Percentiles rank a stretch among this genome's conserved stretches.
phyloP scores from a whole-genome alignment of 495 filamentous ascomycete genomes.

The Penicillium argentinense region DNA sequence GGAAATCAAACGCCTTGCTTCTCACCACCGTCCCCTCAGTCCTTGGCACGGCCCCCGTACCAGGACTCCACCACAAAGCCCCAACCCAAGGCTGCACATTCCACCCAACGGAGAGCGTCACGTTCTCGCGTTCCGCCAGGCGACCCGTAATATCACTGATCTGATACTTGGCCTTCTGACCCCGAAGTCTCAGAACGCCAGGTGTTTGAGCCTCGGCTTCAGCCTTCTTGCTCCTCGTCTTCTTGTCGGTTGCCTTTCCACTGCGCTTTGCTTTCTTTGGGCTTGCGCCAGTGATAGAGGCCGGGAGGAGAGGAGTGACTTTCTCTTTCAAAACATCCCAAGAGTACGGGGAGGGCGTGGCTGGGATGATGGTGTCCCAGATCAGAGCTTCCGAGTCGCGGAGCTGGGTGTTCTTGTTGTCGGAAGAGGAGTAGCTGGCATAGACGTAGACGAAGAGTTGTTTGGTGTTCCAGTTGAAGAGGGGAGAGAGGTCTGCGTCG shows the following conservation, averaged over 20 bases:
- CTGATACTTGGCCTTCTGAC: constrained; percentile 88
- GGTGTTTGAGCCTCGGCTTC: constrained; percentile 23
- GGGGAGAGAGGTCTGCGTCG: constrained; percentile 78
- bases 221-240: constrained; percentile 24
- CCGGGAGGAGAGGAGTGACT: constrained; percentile 7
- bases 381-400: constrained; percentile 72
- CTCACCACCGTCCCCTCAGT: constrained; percentile 63
- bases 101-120: constrained; percentile 78
- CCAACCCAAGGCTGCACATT: constrained; percentile 99
- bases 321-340: constrained; percentile 39
- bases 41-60: constrained; percentile 52
- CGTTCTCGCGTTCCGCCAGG: constrained; percentile 68
- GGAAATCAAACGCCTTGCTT: constrained; percentile 71
- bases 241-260: constrained; percentile 16
- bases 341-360: constrained; percentile 57
- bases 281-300: constrained; percentile 14
- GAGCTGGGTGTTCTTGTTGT: constrained; percentile 24
- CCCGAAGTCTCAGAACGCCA: constrained; percentile 70
- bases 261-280: constrained; percentile 7
- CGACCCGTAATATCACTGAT: constrained; percentile 82
- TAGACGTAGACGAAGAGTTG: constrained; percentile 95
- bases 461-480: constrained; percentile 99
- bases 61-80: constrained; percentile 70
- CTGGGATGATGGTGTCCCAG: constrained; percentile 91
- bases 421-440: constrained; percentile 72